Evolutionary conservation across 352 stramenopile genomes (phyloP).

Genomic region (Phytophthora tentaculata): DNA sequence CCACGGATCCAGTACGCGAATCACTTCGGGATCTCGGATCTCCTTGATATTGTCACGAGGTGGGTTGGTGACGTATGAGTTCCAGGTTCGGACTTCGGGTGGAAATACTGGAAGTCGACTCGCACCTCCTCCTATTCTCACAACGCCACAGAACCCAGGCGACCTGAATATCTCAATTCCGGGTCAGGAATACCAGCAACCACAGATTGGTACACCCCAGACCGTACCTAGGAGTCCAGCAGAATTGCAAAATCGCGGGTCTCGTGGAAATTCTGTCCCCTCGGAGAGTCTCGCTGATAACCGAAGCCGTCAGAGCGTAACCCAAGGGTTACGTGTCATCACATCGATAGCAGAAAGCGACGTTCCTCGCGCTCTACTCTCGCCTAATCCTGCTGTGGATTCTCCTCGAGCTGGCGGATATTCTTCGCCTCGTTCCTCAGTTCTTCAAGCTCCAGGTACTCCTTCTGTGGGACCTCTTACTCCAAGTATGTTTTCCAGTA

Average conservation of each 20-base stretch:
- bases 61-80: slow-evolving; percentile 87
- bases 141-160: slow-evolving; percentile 41
- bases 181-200: slow-evolving; percentile 81
- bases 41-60: slow-evolving; percentile 87
- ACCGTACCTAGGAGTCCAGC: slow-evolving; percentile 69
- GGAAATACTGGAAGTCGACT: slow-evolving; percentile 13
- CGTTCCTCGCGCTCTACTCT: slow-evolving; percentile 81
- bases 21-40: slow-evolving; percentile 77
- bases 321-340: slow-evolving; percentile 80
- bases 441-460: slow-evolving; percentile 77
- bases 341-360: slow-evolving; percentile 85
- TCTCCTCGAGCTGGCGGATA: slow-evolving; percentile 81
- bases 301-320: slow-evolving; percentile 44
- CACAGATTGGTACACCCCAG: slow-evolving; percentile 39
- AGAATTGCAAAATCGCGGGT: slow-evolving; percentile 84
- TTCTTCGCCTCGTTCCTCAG: slow-evolving; percentile 73
- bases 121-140: slow-evolving; percentile 64
- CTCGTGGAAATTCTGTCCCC: slow-evolving; percentile 32
- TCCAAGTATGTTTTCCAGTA: slow-evolving; percentile 56
- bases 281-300: slow-evolving; percentile 11
- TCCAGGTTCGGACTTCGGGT: slow-evolving; percentile 59
- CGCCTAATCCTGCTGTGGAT: slow-evolving; percentile 86
- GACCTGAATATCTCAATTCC: slow-evolving; percentile 56
- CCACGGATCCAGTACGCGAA: slow-evolving; percentile 76
- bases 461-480: slow-evolving; percentile 58